A percentile compares a stretch with the other conserved stretches of the same genome.
These are phyloP conservation scores for Naganishia onofrii DNA, from an alignment of 768 basidiomycete species.

Conservation along the genomic window DNA sequence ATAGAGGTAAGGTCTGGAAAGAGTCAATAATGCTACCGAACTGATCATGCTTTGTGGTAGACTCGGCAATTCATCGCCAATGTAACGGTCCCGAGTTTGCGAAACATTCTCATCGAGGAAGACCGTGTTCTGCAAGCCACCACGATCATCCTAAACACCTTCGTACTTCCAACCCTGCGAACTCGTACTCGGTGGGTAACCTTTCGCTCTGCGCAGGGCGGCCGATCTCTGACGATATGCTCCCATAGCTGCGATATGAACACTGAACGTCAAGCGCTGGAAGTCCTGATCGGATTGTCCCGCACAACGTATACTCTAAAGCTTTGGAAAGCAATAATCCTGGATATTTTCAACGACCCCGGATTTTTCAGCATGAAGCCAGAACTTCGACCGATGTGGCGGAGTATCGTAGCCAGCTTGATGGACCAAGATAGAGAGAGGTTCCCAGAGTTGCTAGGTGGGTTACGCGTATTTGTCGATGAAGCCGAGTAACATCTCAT, in stretches of 20 bases:
- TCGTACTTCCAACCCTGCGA: constrained; percentile 6
- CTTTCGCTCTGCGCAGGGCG: background rate
- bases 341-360: constrained; percentile 76
- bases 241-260: background rate
- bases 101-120: constrained; percentile 22
- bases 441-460: constrained; percentile 78
- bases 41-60: background rate
- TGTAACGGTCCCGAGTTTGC: constrained; percentile 18
- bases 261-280: background rate
- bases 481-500: background rate
- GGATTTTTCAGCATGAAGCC: constrained; percentile 62
- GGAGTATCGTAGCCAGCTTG: constrained; percentile 69
- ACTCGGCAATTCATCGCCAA: constrained; percentile 11
- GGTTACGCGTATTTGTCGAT: constrained; percentile 41
- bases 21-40: background rate
- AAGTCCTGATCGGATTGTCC: constrained; percentile 46
- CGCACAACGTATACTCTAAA: constrained; percentile 73
- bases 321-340: constrained; percentile 76
- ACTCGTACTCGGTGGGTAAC: constrained; percentile 17
- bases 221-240: background rate
- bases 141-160: background rate
- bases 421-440: constrained; percentile 84
- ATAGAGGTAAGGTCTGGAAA: background rate
- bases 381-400: constrained; percentile 64
- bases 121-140: constrained; percentile 21